phyloP scores from a whole-genome alignment of 192 early-diverging fungal genomes.

The Dissophora ornata region DNA sequence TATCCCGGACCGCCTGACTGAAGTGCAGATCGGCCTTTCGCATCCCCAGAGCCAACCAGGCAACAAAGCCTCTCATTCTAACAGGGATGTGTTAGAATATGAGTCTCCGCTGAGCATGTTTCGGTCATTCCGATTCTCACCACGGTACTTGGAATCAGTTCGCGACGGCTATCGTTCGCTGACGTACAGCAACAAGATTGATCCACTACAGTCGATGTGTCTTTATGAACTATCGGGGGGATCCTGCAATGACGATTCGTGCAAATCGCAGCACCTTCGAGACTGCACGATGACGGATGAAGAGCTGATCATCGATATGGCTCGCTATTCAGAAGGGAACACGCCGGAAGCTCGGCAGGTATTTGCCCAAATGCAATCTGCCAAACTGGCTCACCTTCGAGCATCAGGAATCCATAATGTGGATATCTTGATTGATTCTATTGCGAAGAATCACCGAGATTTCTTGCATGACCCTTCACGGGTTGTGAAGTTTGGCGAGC shows the following conservation, averaged over 20 bases:
- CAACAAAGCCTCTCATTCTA: too few species aligned
- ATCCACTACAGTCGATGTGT: slow-evolving; percentile 40
- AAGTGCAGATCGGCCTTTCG: background rate
- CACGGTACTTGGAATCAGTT: background rate
- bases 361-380: slow-evolving; percentile 36
- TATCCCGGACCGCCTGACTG: background rate
- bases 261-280: slow-evolving; percentile 40
- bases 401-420: slow-evolving; percentile 43
- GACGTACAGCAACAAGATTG: slow-evolving; percentile 48
- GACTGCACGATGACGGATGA: slow-evolving; percentile 37
- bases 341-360: slow-evolving; percentile 8
- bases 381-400: slow-evolving; percentile 40
- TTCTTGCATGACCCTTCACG: slow-evolving; percentile 18
- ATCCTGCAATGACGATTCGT: slow-evolving; percentile 42
- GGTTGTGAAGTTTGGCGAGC: slow-evolving; percentile 35
- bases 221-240: slow-evolving; percentile 46
- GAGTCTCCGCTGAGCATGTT: slow-evolving; percentile 37
- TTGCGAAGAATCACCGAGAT: slow-evolving; percentile 35
- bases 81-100: slow-evolving; percentile 3
- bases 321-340: slow-evolving; percentile 44
- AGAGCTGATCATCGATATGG: slow-evolving; percentile 45
- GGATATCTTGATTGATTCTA: slow-evolving; percentile 33
- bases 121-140: slow-evolving; percentile 38
- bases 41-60: too few species aligned
- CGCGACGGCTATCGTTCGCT: slow-evolving; percentile 26